Evolutionary conservation across 2,329 filamentous ascomycete genomes (phyloP), one percentile per base, ranked within the genome.

Genomic region (Hymenoscyphus infarciens): DNA sequence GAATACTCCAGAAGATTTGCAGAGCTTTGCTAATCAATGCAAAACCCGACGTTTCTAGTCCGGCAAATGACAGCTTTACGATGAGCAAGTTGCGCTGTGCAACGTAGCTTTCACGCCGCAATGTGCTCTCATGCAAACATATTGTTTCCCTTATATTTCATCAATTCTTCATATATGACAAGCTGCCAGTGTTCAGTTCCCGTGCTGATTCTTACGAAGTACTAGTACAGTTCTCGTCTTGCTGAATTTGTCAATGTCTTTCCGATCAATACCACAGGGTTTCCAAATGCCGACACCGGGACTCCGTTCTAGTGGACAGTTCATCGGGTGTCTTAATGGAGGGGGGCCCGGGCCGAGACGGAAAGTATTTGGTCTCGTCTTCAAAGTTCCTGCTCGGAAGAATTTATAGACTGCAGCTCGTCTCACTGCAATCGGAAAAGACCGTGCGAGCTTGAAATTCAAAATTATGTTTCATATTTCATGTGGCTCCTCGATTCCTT

Each of bases 91-190:
- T 52, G 35, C 45, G 4, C 11, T 52, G 45, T 52, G 45, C 22
- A 52, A 52, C 45, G 19, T 52, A 52, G 45, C 45, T 52, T 52
- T 52, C 45, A 11, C 45, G 45, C 45, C 19, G 22, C 45, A 22
- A 52, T 52, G 19, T 52, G 45, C 45, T 27, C 19, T 27, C 45
- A 52, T 52, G 19, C 45, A 52, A 52, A 25, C 45, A 52, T 52
- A 52, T 52, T 25, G 19, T 13, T 52, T 52, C n/a, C 45, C 19
- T 52, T 52, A 52, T 52, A 25, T 52, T 52, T 25, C 45, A 13
- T 52, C 45, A 52, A 52, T 25, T 25, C 22, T 13, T 10, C 19
- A 52, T 19, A 52, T 52, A 52, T 52, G 45, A 27, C 45, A 52
- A 22, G 11, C 13, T 52, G 19, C 19, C 45, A 22, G 19, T 4